Evolutionary conservation across 306 rosid species (phyloP).

Genomic region (Rosa rugosa): DNA sequence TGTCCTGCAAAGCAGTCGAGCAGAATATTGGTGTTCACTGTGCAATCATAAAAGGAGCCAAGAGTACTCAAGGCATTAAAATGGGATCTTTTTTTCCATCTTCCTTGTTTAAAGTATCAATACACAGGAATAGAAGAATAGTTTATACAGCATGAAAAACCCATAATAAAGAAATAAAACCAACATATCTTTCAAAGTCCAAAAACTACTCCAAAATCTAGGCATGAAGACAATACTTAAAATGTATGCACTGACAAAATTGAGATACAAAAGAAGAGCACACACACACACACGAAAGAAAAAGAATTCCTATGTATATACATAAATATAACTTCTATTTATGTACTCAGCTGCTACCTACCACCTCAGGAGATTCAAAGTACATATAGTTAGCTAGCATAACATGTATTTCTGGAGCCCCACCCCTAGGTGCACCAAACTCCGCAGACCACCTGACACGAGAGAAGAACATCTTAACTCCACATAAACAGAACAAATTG

Average conservation of each 20-base stretch:
- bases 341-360: conserved; percentile 34
- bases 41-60: conserved; percentile 9
- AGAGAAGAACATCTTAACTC: not conserved
- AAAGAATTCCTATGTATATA: not conserved
- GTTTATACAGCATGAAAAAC: conserved; percentile 7
- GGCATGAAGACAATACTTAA: not conserved
- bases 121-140: not conserved
- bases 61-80: not conserved
- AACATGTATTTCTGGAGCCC: conserved; percentile 80
- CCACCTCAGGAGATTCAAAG: conserved; percentile 93
- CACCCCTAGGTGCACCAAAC: conserved; percentile 62
- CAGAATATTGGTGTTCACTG: conserved; percentile 22
- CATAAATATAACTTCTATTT: not conserved
- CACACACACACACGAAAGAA: not conserved
- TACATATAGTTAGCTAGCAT: conserved; percentile 87
- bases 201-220: not conserved
- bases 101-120: not conserved
- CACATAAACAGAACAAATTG: not conserved
- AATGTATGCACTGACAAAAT: not conserved
- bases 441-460: conserved; percentile 84
- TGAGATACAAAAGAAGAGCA: not conserved
- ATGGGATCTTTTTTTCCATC: not conserved
- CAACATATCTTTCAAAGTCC: not conserved
- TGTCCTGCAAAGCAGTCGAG: conserved; percentile 65
- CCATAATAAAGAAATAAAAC: not conserved